phyloP scores from a whole-genome alignment of 768 basidiomycete species.

The Ramaria sp. region DNA sequence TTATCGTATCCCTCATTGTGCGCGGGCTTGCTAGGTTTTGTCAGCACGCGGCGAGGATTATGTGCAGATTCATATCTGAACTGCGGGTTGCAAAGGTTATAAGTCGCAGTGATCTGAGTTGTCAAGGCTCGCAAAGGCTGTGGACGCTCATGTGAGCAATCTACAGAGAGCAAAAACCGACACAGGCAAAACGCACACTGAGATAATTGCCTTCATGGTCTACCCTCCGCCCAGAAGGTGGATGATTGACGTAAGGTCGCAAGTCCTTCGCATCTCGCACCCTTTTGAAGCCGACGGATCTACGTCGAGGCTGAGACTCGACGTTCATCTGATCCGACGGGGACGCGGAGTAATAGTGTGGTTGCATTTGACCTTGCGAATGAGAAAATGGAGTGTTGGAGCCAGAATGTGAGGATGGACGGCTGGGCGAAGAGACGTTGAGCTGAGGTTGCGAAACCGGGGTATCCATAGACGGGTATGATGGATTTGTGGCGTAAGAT shows the following conservation, averaged over 20 bases:
- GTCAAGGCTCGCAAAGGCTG: slow-evolving; percentile 66
- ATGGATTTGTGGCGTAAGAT: slow-evolving; percentile 1
- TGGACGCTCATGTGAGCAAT: slow-evolving; percentile 10
- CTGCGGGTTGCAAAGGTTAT: slow-evolving; percentile 85
- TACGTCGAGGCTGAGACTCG: slow-evolving; percentile 54
- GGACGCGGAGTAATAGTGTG: slow-evolving; percentile 38
- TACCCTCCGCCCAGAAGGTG: slow-evolving; percentile 61
- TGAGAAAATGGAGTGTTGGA: slow-evolving; percentile 69
- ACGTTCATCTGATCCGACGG: slow-evolving; percentile 64
- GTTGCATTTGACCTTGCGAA: slow-evolving; percentile 35
- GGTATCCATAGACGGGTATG: slow-evolving; percentile 10
- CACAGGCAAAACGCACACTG: slow-evolving; percentile 47
- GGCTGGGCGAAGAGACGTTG: slow-evolving; percentile 34
- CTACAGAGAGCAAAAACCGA: background rate
- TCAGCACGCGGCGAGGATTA: slow-evolving; percentile 93
- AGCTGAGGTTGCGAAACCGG: slow-evolving; percentile 33
- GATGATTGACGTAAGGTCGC: slow-evolving; percentile 57
- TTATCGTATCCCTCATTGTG: slow-evolving; percentile 98
- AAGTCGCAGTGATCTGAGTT: slow-evolving; percentile 81
- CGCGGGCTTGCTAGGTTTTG: slow-evolving; percentile 91
- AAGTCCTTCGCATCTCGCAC: slow-evolving; percentile 71
- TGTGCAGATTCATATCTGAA: slow-evolving; percentile 93
- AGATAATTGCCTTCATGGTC: slow-evolving; percentile 67
- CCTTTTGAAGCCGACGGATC: slow-evolving; percentile 68
- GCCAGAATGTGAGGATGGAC: slow-evolving; percentile 51